Percentiles rank a stretch among this genome's conserved stretches.
Conservation (phyloP, 2,329 filamentous ascomycete species). For the Ascocoryne sarcoides region DNA sequence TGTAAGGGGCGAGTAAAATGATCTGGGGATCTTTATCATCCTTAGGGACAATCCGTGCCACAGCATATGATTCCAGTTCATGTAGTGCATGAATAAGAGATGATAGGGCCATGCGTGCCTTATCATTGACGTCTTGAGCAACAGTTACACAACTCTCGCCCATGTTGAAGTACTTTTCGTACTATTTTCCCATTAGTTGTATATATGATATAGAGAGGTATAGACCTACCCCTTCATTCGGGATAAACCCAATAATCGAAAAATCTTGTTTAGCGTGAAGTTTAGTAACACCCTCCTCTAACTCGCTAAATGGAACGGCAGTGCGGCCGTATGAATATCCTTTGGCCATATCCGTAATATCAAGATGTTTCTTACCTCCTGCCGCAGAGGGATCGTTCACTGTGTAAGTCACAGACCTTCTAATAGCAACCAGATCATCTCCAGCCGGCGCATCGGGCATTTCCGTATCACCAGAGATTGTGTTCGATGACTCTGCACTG, state of each 20-base stretch:
- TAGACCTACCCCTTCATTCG: conserved; percentile 51
- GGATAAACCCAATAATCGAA: conserved; percentile 81
- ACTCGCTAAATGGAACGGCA: conserved; percentile 78
- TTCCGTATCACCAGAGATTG: conserved; percentile 35
- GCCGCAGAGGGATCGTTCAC: conserved; percentile 66
- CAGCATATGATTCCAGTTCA: conserved; percentile 75
- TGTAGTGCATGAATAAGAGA: conserved; percentile 82
- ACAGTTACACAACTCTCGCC: conserved; percentile 72
- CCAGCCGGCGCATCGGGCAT: conserved; percentile 31
- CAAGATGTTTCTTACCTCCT: conserved; percentile 74
- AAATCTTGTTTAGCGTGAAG: conserved; percentile 68
- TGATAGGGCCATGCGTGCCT: conserved; percentile 75
- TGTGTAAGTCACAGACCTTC: conserved; percentile 69
- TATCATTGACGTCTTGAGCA: conserved; percentile 68
- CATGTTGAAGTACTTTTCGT: conserved; percentile 78
- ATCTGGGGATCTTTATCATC: conserved; percentile 71
- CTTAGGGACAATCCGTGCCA: conserved; percentile 79
- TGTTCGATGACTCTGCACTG: conserved; percentile 43
- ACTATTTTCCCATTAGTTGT: too few relatives aligned
- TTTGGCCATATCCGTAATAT: conserved; percentile 76
- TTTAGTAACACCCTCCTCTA: conserved; percentile 81
- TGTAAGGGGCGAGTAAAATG: conserved; percentile 68
- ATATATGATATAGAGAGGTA: conserved; percentile 6
- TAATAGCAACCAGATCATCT: conserved; percentile 57
- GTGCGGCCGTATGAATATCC: conserved; percentile 92